Conservation (phyloP, 108 stramenopile genomes). For the Licmophora abbreviata region DNA sequence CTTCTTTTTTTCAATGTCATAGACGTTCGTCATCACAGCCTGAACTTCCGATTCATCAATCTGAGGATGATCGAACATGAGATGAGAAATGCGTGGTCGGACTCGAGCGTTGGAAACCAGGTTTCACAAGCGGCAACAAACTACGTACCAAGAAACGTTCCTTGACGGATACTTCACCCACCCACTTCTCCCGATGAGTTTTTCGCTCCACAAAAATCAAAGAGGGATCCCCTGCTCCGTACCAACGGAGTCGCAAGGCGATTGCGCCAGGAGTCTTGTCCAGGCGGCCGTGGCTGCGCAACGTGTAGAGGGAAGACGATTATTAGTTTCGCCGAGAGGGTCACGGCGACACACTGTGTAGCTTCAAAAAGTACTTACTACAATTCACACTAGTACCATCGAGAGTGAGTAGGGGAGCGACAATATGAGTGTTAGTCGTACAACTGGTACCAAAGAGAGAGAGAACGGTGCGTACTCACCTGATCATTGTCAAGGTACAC, state of each 20-base stretch:
- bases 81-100: neutral
- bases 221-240: conserved; percentile 82
- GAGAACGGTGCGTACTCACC: too few relatives aligned
- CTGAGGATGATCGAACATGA: conserved; percentile 13
- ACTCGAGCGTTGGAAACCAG: neutral
- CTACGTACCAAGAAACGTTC: conserved; percentile 91
- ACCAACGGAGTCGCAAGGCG: conserved; percentile 93
- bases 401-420: too few relatives aligned
- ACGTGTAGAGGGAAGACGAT: too few relatives aligned
- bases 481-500: conserved; percentile 73
- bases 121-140: neutral
- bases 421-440: too few relatives aligned
- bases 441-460: too few relatives aligned
- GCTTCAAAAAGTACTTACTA: too few relatives aligned
- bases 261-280: conserved; percentile 95
- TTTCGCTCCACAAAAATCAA: conserved; percentile 95
- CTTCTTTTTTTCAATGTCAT: conserved; percentile 79
- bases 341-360: too few relatives aligned
- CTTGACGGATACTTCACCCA: conserved; percentile 94
- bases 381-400: too few relatives aligned
- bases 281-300: conserved; percentile 92
- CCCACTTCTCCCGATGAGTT: conserved; percentile 98
- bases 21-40: conserved; percentile 68
- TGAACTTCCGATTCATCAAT: conserved; percentile 77
- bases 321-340: too few relatives aligned